These are phyloP conservation scores for Coniochaeta sp. DNA, from an alignment of 2,329 filamentous ascomycete species.

Conservation along the genomic window DNA sequence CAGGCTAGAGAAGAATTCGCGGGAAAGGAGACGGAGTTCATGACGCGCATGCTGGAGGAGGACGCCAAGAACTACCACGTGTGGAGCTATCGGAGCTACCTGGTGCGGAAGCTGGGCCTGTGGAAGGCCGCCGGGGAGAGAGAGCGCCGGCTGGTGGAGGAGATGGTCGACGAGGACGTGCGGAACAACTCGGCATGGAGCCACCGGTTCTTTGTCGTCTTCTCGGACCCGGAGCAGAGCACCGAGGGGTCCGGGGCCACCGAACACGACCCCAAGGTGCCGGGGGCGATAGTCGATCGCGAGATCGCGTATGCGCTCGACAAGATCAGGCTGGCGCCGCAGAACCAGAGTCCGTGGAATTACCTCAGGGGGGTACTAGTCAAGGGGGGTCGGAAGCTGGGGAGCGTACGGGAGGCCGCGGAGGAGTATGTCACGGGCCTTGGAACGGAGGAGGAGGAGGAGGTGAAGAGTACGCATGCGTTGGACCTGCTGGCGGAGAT, in stretches of 20 bases:
- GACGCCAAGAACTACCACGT: constrained; percentile 99
- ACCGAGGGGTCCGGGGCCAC: constrained; percentile 42
- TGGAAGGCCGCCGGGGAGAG: constrained; percentile 61
- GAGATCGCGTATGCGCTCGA: constrained; percentile 70
- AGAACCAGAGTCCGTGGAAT: constrained; percentile 94
- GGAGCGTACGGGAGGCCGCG: constrained; percentile 17
- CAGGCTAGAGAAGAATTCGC: constrained; percentile 21
- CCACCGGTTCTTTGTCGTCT: constrained; percentile 90
- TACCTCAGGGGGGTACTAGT: constrained; percentile 73
- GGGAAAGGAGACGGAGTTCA: constrained; percentile 64
- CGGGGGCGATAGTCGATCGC: constrained; percentile 57
- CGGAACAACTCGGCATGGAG: constrained; percentile 98
- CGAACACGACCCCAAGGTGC: constrained; percentile 47
- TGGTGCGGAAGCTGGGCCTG: constrained; percentile 58
- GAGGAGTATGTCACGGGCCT: constrained; percentile 43
- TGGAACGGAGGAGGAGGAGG: constrained; percentile 37
- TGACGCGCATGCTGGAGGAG: constrained; percentile 70
- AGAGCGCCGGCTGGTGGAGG: constrained; percentile 65
- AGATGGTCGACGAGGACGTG: constrained; percentile 70
- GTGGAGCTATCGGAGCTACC: constrained; percentile 84
- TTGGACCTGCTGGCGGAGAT: constrained; percentile 68
- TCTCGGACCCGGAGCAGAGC: constrained; percentile 50
- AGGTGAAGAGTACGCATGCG: constrained; percentile 56
- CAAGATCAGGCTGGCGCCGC: constrained; percentile 72
- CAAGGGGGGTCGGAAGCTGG: constrained; percentile 51